These are phyloP conservation scores for Turritis glabra DNA, from an alignment of 345 rosid species.

Conservation along the genomic window DNA sequence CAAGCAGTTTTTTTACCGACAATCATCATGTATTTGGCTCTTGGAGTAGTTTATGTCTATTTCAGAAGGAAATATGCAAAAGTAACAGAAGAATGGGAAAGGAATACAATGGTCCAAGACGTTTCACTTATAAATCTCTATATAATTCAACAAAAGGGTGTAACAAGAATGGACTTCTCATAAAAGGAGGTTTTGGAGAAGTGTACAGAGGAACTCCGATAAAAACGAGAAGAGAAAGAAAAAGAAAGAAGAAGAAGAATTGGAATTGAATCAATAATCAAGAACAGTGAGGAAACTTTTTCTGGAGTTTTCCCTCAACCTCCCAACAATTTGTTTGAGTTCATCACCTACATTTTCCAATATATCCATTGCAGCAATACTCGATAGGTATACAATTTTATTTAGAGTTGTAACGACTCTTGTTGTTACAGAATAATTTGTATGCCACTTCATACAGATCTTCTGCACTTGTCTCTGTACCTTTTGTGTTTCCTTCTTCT, in stretches of 20 bases:
- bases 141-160: slow-evolving; percentile 50
- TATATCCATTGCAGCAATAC: too few species aligned
- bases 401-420: not conserved
- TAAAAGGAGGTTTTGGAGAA: slow-evolving; percentile 49
- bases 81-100: slow-evolving; percentile 50
- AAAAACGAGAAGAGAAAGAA: not conserved
- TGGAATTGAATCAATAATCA: not conserved
- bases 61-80: slow-evolving; percentile 41
- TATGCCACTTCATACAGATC: not conserved
- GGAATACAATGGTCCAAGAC: slow-evolving; percentile 42
- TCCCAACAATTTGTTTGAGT: not conserved
- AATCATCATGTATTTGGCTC: slow-evolving; percentile 12
- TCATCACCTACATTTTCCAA: not conserved
- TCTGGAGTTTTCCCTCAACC: too few species aligned
- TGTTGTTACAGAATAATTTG: not conserved
- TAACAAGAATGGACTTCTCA: slow-evolving; percentile 38
- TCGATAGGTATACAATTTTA: not conserved
- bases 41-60: slow-evolving; percentile 30
- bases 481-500: too few species aligned
- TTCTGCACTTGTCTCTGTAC: too few species aligned
- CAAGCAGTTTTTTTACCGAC: slow-evolving; percentile 22
- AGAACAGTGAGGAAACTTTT: not conserved
- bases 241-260: not conserved
- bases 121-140: slow-evolving; percentile 42
- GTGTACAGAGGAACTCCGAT: slow-evolving; percentile 48